Evolutionary conservation across 2,329 filamentous ascomycete genomes (phyloP), one percentile per base, ranked within the genome.

Genomic region (Dothideomycetes sp.): DNA sequence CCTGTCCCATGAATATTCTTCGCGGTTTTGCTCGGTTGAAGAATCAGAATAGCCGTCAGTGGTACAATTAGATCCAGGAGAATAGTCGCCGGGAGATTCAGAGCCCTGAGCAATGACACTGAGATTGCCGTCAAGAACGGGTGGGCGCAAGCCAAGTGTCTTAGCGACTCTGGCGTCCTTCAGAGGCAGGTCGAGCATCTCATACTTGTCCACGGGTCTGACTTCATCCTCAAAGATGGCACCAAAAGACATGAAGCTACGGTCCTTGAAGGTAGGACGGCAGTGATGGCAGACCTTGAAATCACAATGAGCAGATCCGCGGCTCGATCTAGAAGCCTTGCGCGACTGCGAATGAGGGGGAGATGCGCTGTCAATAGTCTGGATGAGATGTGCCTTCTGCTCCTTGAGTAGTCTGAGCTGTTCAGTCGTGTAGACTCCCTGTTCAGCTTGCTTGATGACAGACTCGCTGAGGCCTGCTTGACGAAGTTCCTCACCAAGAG

Each of bases 221-320:
- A 60, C 47, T 24, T 60, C 51, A 23, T 62, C 58, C 19, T 52
- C 56, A 17, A 67, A 55, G 23, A 71, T 57, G 10, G 61, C 53
- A 4, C 65, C 58, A 46, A 74, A 62, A 19, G 64, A 66, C 6
- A 59, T 56, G 50, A 58, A 69, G 23, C 64, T 50, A 3, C 69
- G 63, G 31, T 72, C 67, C n/a, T 58, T 58, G 46, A 64, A 68
- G 47, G 65, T 67, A 2, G 68, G 67, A 20, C 70, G 64, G 47
- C 71, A 74, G n/a, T 51, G 54, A 22, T 68, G 66, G 45, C 71
- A 74, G 36, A 64, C 63, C 35, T 61, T 60, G 49, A 64, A 64
- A n/a, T 47, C 53, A 52, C 71, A 74, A 20, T 20, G 42, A 10
- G 7, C 20, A 9, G 25, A 18, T 8, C 12, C 4, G 11, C 19